phyloP scores from a whole-genome alignment of 2,329 filamentous ascomycete species.

The Colletotrichum lupini region DNA sequence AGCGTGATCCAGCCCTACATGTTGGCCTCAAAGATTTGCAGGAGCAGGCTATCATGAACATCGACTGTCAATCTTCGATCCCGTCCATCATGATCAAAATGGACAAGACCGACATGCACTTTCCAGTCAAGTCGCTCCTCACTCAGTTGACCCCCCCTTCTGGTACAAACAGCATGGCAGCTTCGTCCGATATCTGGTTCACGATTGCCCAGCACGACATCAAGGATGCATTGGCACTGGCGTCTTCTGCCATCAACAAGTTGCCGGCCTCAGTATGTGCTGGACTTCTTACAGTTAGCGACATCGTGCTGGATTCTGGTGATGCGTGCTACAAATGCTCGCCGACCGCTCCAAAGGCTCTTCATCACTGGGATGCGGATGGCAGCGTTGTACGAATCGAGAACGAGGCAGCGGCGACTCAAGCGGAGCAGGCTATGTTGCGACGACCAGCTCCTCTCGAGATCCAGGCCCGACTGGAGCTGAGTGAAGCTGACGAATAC shows the following conservation, averaged over 20 bases:
- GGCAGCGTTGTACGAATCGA: slow-evolving; percentile 15
- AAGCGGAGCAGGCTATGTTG: not conserved
- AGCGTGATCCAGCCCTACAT: not conserved
- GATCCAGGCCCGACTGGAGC: not conserved
- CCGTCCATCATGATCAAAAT: not conserved
- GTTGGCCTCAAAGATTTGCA: not conserved
- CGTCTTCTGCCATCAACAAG: slow-evolving; percentile 27
- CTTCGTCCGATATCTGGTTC: slow-evolving; percentile 1
- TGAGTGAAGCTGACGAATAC: no score
- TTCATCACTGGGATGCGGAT: slow-evolving; percentile 11
- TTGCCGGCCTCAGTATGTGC: not conserved
- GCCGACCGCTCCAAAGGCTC: not conserved
- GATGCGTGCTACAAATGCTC: not conserved
- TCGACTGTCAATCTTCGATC: not conserved
- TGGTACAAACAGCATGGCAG: not conserved
- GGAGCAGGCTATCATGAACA: not conserved
- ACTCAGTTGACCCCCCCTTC: slow-evolving; percentile 6
- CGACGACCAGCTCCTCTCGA: not conserved
- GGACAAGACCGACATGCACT: not conserved
- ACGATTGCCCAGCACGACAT: not conserved
- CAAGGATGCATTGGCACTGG: slow-evolving; percentile 20
- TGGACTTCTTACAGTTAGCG: not conserved
- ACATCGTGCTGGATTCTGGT: not conserved
- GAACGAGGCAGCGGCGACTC: not conserved
- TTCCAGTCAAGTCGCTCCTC: slow-evolving; percentile 6